Conservation (phyloP, 164 flowering plant species). For the Vitis amurensis region DNA sequence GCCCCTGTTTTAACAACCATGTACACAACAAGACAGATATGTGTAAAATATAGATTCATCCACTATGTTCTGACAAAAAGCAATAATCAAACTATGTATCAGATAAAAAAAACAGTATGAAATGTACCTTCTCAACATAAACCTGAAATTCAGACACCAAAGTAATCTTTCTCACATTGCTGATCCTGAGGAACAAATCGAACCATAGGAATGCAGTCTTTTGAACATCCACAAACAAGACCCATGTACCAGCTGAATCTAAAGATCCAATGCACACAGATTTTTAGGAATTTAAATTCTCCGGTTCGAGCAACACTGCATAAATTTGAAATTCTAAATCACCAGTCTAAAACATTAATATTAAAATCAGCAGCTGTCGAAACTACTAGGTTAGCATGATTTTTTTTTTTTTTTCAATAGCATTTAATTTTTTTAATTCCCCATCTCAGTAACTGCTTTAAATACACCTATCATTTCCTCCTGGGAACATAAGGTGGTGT, state of each 20-base stretch:
- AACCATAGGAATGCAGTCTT: not conserved
- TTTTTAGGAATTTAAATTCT: not conserved
- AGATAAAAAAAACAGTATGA: not conserved
- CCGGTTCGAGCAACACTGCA: conserved; percentile 11
- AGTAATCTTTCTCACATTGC: conserved; percentile 13
- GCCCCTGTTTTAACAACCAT: too few species aligned
- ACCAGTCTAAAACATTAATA: too few species aligned
- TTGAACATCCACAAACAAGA: not conserved
- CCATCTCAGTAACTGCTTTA: too few species aligned
- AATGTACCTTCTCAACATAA: conserved; percentile 11
- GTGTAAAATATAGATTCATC: not conserved
- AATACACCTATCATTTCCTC: too few species aligned
- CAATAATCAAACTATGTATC: not conserved
- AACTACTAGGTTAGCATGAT: too few species aligned
- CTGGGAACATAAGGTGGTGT: too few species aligned
- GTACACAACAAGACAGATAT: too few species aligned
- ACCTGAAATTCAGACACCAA: conserved; percentile 6
- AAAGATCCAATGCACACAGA: not conserved
- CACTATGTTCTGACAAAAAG: not conserved
- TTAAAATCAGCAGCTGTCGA: too few species aligned
- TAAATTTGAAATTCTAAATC: not conserved
- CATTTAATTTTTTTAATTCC: too few species aligned
- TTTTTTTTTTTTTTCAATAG: too few species aligned
- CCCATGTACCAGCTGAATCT: not conserved
- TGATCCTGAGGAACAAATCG: conserved; percentile 1